Evolutionary conservation across 257 asterid species (phyloP).

Genomic region (Verbena officinalis): DNA sequence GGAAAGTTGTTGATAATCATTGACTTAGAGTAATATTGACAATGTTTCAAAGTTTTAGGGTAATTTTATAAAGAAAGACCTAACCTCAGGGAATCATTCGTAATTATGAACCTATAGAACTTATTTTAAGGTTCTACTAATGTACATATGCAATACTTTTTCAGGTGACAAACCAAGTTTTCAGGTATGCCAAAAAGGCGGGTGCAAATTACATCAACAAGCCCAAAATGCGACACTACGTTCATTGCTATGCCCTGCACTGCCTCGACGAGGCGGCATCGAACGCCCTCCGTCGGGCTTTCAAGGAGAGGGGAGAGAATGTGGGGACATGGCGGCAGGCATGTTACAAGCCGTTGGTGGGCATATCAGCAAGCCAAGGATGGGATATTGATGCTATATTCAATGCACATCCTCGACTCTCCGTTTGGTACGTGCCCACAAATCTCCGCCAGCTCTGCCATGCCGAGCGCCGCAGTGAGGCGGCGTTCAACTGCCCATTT

Average conservation of each 20-base stretch:
- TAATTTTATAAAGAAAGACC: too few species aligned
- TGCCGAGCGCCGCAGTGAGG: slow-evolving; percentile 73
- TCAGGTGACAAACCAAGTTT: slow-evolving; percentile 95
- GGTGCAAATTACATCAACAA: slow-evolving; percentile 98
- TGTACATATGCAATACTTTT: too few species aligned
- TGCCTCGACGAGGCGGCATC: slow-evolving; percentile 92
- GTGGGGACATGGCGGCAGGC: slow-evolving; percentile 98
- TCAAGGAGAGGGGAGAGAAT: slow-evolving; percentile 93
- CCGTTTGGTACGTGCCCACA: slow-evolving; percentile 96
- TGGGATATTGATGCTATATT: slow-evolving; percentile 96
- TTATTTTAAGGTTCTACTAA: too few species aligned
- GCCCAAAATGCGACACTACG: slow-evolving; percentile 98
- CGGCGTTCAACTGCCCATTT: slow-evolving; percentile 51
- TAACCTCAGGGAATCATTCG: too few species aligned
- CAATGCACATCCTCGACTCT: slow-evolving; percentile 79
- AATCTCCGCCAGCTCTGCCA: slow-evolving; percentile 98
- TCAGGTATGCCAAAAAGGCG: slow-evolving; percentile 81
- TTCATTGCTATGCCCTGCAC: slow-evolving; percentile 94
- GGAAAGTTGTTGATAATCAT: too few species aligned
- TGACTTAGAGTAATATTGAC: too few species aligned
- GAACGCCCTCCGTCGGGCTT: slow-evolving; percentile 66
- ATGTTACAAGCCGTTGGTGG: slow-evolving; percentile 86
- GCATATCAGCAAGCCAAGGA: slow-evolving; percentile 76
- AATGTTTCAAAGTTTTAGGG: too few species aligned
- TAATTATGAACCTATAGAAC: too few species aligned